Evolutionary conservation across 2,329 filamentous ascomycete genomes (phyloP), one percentile per base, ranked within the genome.

Genomic region (Huntiella savannae): DNA sequence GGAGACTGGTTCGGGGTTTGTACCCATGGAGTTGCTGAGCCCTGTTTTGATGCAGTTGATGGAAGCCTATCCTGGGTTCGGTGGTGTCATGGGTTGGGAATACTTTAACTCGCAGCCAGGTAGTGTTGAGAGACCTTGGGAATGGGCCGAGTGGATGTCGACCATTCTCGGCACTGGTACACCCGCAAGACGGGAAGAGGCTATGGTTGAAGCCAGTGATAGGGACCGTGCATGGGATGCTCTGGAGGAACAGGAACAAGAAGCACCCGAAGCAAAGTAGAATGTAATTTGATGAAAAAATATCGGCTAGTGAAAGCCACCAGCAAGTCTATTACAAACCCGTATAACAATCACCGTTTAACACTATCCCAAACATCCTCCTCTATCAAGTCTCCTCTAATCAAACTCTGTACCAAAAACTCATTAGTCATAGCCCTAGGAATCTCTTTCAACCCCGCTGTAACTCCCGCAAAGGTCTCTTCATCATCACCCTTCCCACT

Each of bases 81-180:
- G 86, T 1, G 87, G 87, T 1, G 77, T 95, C 5, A 91, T 91
- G 77, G 85, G 85, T 2, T 95, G 87, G 87, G 87, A 95, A 63
- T 94, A 91, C 59, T 94, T 88, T 63, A 92, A 93, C 63, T 75
- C 79, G 47, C 59, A 77, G 49, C 81, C 82, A 0, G 79, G 77
- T 1, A 77, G 73, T 17, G 58, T 57, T 2, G 64, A 65, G 10
- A 63, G 68, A 47, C 82, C 83, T 0, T 88, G 80, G 79, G 68
- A 82, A 53, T 94, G 86, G 86, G 82, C 82, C 0, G 69, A 68
- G 40, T 68, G 70, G 48, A 78, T 91, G 67, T 75, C 76, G 0
- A 58, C 51, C 37, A 56, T 64, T 48, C 52, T 65, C 36, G 5
- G 46, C 41, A 41, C 40, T n/a, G 19, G 17, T 4, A 36, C 39